Percentiles rank a stretch among this genome's conserved stretches.
Conservation (phyloP, 1,284 basidiomycete genomes). For the Boletus sp. region DNA sequence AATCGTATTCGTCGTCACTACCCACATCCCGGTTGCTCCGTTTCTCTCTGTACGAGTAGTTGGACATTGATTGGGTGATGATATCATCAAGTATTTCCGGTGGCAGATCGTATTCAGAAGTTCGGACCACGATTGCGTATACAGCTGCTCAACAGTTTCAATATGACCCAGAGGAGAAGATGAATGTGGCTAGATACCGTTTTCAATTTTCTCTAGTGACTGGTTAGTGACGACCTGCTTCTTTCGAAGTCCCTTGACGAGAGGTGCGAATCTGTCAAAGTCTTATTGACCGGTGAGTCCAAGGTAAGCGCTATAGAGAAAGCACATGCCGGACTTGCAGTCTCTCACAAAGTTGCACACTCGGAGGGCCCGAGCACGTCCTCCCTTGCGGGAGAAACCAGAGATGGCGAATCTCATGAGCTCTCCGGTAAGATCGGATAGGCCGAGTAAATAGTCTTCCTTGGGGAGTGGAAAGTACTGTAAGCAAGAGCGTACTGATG, state of each 20-base stretch:
- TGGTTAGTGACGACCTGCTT: conserved; percentile 86
- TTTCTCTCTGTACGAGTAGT: conserved; percentile 24
- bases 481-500: conserved; percentile 5
- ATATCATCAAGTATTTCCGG: conserved; percentile 65
- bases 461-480: conserved; percentile 69
- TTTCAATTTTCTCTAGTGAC: conserved; percentile 91
- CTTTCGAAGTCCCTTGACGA: conserved; percentile 72
- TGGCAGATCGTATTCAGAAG: conserved; percentile 66
- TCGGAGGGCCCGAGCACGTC: conserved; percentile 63
- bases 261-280: conserved; percentile 70
- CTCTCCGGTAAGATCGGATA: conserved; percentile 94
- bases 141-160: conserved; percentile 43
- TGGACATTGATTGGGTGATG: conserved; percentile 47
- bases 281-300: conserved; percentile 40
- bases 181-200: conserved; percentile 48
- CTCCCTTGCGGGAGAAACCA: conserved; percentile 64
- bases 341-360: conserved; percentile 76
- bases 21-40: conserved; percentile 14
- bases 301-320: background rate
- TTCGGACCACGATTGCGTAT: conserved; percentile 65
- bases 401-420: conserved; percentile 95
- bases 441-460: conserved; percentile 86
- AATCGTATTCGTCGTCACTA: conserved; percentile 30
- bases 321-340: conserved; percentile 68
- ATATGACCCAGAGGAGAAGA: background rate